Percentiles rank a stretch among this genome's conserved stretches.
Conservation (phyloP, 768 basidiomycete species). For the Auriculariales sp. region DNA sequence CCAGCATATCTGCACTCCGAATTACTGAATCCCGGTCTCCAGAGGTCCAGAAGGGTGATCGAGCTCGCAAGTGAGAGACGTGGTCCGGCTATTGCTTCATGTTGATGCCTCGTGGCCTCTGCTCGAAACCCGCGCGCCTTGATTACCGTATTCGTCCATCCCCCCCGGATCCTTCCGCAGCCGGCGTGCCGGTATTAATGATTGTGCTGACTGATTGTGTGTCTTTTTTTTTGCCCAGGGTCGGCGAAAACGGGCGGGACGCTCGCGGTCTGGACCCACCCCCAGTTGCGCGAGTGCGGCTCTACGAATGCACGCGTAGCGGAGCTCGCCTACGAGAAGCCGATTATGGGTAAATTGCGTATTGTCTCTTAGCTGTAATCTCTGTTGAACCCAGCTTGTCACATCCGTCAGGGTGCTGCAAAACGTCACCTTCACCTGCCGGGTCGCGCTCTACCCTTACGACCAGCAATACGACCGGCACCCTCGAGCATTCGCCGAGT, state of each 20-base stretch:
- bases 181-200: no score
- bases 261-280: background rate
- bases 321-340: background rate
- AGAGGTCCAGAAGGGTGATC: background rate
- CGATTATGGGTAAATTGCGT: background rate
- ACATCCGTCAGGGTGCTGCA: no score
- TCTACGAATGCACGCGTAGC: background rate
- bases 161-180: no score
- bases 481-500: background rate
- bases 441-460: background rate
- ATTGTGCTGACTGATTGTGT: no score
- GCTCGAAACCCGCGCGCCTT: no score
- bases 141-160: no score
- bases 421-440: background rate
- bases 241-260: background rate
- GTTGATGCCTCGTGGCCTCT: no score
- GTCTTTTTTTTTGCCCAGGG: no score
- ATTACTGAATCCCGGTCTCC: background rate
- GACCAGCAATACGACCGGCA: background rate
- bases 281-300: background rate
- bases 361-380: no score
- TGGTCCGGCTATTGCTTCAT: background rate
- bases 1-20: background rate
- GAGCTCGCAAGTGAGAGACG: background rate
- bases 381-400: no score